Base-by-base conservation (phyloP, 805 yeast genomes). In the Pichia paraexigua region DNA sequence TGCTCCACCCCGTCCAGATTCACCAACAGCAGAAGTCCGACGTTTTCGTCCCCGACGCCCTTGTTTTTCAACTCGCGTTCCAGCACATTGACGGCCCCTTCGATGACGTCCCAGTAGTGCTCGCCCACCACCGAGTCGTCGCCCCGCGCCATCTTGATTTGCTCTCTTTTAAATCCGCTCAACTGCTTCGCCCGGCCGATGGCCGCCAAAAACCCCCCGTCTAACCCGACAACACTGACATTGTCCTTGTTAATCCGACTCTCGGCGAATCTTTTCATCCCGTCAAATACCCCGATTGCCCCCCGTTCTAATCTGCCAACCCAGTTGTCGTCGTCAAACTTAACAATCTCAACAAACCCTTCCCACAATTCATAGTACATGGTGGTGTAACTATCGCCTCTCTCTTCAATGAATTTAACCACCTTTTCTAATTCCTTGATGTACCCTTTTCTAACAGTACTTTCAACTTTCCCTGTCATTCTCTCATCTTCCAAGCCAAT, bases 1-100 rank as follows among this genome's bases (percentile, higher is more conserved):
- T 85, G 84, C 59, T 88, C 95, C n/a, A 87, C 76, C 57, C 87
- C 73, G 42, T 85, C 78, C 47, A 86, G 68, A 61, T 88, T 87
- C 49, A 84, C 83, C 24, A 88, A 73, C 39, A 89, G 69, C 65
- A 85, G 78, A 56, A 79, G 80, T 1, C 97, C 97, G 54, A 86
- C 71, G 2, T 74, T 70, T 51, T 77, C 74, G 52, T 75, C 77
- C 17, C 6, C 17, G 12, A 30, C 35, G 6, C 35, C 35, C 59
- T 45, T 68, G 57, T 27, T 63, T 52, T 53, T 75, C 74, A 28
- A 86, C 79, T 56, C 76, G 76, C 48, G 79, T 71, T 63, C 86
- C 95, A 40, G 20, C 9, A 21, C 41, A 7, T 3, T 17, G 15
- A 35, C 39, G 10, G 39, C 39, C 9, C 20, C 11, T 20, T 35